phyloP scores from a whole-genome alignment of 345 rosid genomes.

The Eucalyptus cloeziana region DNA sequence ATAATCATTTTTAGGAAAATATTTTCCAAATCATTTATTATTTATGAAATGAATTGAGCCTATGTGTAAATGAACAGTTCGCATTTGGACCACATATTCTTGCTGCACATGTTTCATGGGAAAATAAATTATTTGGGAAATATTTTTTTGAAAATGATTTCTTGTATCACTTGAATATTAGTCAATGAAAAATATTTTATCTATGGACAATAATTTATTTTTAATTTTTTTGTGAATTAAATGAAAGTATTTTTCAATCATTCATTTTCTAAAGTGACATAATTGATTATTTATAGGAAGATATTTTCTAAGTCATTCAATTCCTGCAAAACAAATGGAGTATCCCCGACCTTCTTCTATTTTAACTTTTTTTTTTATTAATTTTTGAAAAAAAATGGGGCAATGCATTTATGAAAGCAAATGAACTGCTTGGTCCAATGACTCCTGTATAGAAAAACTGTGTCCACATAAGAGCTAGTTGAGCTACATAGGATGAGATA shows the following conservation, averaged over 20 bases:
- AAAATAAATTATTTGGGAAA: not conserved
- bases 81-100: not conserved
- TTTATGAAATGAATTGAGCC: too few species aligned
- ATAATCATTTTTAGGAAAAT: too few species aligned
- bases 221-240: accelerated
- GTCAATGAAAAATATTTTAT: not conserved
- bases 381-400: not conserved
- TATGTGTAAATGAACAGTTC: not conserved
- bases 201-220: not conserved
- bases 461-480: too few species aligned
- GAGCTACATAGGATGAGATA: accelerated
- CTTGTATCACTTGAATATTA: not conserved
- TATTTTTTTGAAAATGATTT: not conserved
- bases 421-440: accelerated
- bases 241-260: not conserved
- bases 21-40: too few species aligned
- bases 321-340: not conserved
- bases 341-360: not conserved
- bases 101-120: accelerated
- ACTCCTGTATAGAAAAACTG: accelerated
- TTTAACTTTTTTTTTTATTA: not conserved
- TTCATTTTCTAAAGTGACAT: not conserved
- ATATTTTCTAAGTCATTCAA: not conserved
- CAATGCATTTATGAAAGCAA: not conserved
- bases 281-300: not conserved